phyloP scores from a whole-genome alignment of 2,329 filamentous ascomycete species.

The Penicillium aurantiogriseum region DNA sequence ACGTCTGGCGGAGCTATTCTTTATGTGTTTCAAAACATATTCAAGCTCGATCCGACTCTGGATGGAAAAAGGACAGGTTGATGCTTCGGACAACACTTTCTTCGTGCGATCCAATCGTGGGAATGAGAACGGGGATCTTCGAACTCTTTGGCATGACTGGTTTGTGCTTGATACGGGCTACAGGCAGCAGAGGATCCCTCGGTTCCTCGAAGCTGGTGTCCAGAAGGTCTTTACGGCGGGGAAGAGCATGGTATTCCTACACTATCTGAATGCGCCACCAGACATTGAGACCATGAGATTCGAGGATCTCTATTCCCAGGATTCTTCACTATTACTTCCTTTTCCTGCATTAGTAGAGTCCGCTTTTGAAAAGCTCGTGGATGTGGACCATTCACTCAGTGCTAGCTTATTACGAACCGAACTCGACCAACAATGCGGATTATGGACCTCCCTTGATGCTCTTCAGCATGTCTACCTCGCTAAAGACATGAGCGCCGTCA shows the following conservation, averaged over 20 bases:
- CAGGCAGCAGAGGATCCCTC: constrained; percentile 66
- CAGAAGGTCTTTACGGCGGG: constrained; percentile 79
- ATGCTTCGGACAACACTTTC: constrained; percentile 66
- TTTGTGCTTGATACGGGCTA: constrained; percentile 63
- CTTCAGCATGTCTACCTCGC: constrained; percentile 75
- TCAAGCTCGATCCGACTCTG: constrained; percentile 74
- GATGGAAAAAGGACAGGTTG: constrained; percentile 77
- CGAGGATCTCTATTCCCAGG: constrained; percentile 41
- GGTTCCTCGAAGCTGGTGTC: constrained; percentile 69
- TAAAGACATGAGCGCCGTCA: constrained; percentile 67
- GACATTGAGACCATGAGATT: constrained; percentile 33
- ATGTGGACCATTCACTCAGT: constrained; percentile 69
- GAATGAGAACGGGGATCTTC: constrained; percentile 55
- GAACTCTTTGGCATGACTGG: constrained; percentile 72
- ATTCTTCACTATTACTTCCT: constrained; percentile 34
- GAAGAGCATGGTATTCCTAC: constrained; percentile 84
- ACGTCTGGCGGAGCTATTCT: constrained; percentile 68
- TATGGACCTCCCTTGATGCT: constrained; percentile 64
- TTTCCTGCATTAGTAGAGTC: constrained; percentile 67
- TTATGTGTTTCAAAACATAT: constrained; percentile 79
- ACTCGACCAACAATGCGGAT: constrained; percentile 67
- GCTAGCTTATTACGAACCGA: constrained; percentile 64
- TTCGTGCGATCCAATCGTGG: constrained; percentile 66
- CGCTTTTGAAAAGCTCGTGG: constrained; percentile 73
- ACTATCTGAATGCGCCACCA: constrained; percentile 57